Conservation (phyloP, 2,329 filamentous ascomycete genomes). For the Incumbomyces lentus region DNA sequence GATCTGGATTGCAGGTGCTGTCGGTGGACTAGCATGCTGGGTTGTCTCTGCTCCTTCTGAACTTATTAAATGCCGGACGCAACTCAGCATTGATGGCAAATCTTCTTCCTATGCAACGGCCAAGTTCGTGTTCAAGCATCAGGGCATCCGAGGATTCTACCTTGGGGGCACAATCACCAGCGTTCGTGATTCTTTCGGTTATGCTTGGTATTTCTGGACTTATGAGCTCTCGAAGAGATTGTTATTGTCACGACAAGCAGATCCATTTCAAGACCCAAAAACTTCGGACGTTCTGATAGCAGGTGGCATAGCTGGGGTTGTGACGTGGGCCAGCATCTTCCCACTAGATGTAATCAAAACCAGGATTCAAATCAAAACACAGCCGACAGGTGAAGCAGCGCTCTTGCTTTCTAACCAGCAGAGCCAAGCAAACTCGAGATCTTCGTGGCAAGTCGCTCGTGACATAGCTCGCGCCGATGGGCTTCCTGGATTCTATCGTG, state of each 20-base stretch:
- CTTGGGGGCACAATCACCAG: slow-evolving; percentile 72
- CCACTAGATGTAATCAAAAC: slow-evolving; percentile 91
- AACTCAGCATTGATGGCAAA: slow-evolving; percentile 44
- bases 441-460: slow-evolving; percentile 52
- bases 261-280: slow-evolving; percentile 28
- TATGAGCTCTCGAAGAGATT: slow-evolving; percentile 66
- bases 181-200: slow-evolving; percentile 77
- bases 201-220: slow-evolving; percentile 95
- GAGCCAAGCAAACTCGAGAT: slow-evolving; percentile 26
- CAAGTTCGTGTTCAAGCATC: slow-evolving; percentile 47
- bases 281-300: slow-evolving; percentile 61
- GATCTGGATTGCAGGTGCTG: slow-evolving; percentile 68
- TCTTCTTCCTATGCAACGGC: slow-evolving; percentile 56
- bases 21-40: slow-evolving; percentile 77
- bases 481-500: slow-evolving; percentile 56
- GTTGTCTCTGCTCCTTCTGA: slow-evolving; percentile 80
- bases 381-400: background rate
- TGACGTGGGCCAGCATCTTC: slow-evolving; percentile 84
- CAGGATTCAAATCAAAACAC: slow-evolving; percentile 65
- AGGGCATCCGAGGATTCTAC: slow-evolving; percentile 63
- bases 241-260: slow-evolving; percentile 33
- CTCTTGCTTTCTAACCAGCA: slow-evolving; percentile 19
- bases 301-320: slow-evolving; percentile 75
- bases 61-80: slow-evolving; percentile 78
- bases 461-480: slow-evolving; percentile 58